phyloP scores from a whole-genome alignment of 345 rosid genomes.

The Eutrema japonicum region DNA sequence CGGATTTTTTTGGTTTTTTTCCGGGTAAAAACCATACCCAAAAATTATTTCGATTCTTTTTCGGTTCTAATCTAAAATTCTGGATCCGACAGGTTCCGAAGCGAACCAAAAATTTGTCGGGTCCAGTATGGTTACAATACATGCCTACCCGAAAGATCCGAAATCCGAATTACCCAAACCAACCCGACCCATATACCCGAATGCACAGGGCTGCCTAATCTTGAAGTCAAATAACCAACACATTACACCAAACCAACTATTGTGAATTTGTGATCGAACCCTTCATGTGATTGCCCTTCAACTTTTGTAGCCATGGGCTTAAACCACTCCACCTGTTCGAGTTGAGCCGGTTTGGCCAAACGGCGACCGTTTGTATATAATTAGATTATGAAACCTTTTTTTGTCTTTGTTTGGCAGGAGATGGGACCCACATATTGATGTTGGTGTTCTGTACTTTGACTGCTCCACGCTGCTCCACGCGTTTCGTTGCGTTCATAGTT shows the following conservation, averaged over 20 bases:
- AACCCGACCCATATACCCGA: no score
- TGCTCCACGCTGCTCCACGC: constrained; percentile 26
- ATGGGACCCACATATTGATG: constrained; percentile 22
- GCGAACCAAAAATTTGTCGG: no score
- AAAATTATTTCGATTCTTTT: no score
- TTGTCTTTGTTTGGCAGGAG: not conserved
- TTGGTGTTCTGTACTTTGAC: constrained; percentile 8
- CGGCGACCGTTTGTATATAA: not conserved
- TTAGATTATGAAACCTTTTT: not conserved
- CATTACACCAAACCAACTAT: not conserved
- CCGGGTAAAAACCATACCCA: no score
- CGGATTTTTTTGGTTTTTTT: no score
- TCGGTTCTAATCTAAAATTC: no score
- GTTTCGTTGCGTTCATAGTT: constrained; percentile 3
- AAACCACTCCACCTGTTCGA: not conserved
- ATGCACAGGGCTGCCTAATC: not conserved
- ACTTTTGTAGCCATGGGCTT: not conserved
- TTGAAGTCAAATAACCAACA: not conserved
- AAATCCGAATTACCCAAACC: no score
- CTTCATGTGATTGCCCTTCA: not conserved
- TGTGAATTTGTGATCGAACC: not conserved
- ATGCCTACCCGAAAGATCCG: no score
- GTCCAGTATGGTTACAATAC: no score
- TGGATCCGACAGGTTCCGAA: no score
- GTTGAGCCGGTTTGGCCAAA: not conserved